phyloP scores from a whole-genome alignment of 2,329 filamentous ascomycete genomes.

The Penicillium sp. region DNA sequence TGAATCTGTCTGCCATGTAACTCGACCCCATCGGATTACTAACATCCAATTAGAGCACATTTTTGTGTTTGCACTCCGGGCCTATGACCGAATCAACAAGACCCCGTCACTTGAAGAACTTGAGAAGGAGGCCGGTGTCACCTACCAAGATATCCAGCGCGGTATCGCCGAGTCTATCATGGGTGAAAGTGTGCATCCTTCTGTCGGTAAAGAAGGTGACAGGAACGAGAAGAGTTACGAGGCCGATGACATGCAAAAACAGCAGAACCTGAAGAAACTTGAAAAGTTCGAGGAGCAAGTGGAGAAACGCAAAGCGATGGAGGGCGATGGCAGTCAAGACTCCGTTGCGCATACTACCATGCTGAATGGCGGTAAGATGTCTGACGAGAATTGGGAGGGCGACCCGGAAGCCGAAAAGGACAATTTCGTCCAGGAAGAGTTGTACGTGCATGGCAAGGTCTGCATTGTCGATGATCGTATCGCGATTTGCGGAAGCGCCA shows the following conservation, averaged over 20 bases:
- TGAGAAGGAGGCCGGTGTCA: constrained; percentile 79
- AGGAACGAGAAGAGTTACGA: constrained; percentile 45
- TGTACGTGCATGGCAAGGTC: constrained; percentile 93
- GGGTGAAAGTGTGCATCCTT: constrained; percentile 67
- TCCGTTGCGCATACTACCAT: constrained; percentile 79
- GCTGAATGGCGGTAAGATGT: constrained; percentile 66
- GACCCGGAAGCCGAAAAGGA: constrained; percentile 74
- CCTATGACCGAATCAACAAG: constrained; percentile 88
- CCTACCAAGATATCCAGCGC: constrained; percentile 82
- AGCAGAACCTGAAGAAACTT: constrained; percentile 36
- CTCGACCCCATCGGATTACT: not conserved
- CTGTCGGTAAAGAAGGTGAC: constrained; percentile 51
- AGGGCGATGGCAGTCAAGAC: constrained; percentile 48
- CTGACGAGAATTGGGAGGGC: constrained; percentile 77
- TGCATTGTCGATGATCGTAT: constrained; percentile 78
- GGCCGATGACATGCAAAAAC: constrained; percentile 38
- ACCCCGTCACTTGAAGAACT: constrained; percentile 73
- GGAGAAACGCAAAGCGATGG: constrained; percentile 31
- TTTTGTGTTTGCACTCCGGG: constrained; percentile 91
- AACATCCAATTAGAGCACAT: constrained; percentile 63
- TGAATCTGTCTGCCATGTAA: not conserved
- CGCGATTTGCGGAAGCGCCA: constrained; percentile 78
- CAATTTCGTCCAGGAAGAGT: constrained; percentile 92
- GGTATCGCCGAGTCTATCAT: constrained; percentile 90
- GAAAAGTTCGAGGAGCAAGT: constrained; percentile 45